phyloP scores from a whole-genome alignment of 2,329 filamentous ascomycete species.

The Coniochaeta sp. region DNA sequence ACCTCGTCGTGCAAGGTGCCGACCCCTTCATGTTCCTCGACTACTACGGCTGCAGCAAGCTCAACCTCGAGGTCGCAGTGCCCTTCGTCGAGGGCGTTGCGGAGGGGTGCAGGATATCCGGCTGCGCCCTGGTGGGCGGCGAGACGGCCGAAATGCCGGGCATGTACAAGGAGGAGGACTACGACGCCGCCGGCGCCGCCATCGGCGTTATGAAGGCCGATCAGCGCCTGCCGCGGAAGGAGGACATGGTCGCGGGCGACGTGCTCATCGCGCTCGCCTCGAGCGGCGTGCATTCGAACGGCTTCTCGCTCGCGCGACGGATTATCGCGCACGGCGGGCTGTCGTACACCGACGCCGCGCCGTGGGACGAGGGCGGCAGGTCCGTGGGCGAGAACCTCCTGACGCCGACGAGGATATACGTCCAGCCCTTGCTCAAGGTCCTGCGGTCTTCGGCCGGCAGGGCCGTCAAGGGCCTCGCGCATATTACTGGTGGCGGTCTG shows the following conservation, averaged over 20 bases:
- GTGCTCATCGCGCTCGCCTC: conserved; percentile 80
- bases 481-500: conserved; percentile 93
- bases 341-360: conserved; percentile 63
- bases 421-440: conserved; percentile 68
- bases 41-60: conserved; percentile 90
- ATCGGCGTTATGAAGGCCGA: conserved; percentile 71
- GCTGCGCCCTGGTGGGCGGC: conserved; percentile 88
- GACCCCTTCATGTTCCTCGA: conserved; percentile 95
- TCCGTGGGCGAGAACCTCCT: conserved; percentile 70
- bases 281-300: conserved; percentile 89
- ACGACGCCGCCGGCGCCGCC: conserved; percentile 87
- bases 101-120: conserved; percentile 74
- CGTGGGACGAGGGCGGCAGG: conserved; percentile 56
- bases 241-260: conserved; percentile 74
- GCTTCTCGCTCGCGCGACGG: conserved; percentile 91
- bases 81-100: conserved; percentile 91
- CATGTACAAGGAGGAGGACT: conserved; percentile 82
- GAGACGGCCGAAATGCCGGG: conserved; percentile 99
- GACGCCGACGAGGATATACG: conserved; percentile 90
- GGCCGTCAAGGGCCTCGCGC: conserved; percentile 84
- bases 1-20: conserved; percentile 91
- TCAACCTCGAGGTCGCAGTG: conserved; percentile 70
- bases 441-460: conserved; percentile 38
- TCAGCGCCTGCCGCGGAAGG: conserved; percentile 66
- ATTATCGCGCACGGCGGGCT: conserved; percentile 72